Percentiles rank a stretch among this genome's conserved stretches.
Evolutionary conservation across 2,329 filamentous ascomycete genomes (phyloP).

Genomic region (Periconia macrospinosa): DNA sequence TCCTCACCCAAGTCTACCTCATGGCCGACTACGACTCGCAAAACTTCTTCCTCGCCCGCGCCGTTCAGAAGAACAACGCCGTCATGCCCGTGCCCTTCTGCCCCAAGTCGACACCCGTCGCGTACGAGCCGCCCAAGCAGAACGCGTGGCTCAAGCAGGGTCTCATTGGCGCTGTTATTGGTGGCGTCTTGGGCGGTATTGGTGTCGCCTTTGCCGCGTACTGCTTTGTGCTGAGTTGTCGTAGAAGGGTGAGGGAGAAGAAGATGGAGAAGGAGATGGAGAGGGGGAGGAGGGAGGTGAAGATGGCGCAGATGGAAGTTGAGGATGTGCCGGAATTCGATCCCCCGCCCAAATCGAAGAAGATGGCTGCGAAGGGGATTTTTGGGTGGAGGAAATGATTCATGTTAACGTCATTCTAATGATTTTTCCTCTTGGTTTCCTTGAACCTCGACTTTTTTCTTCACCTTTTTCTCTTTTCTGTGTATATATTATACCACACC

Average conservation of each 20-base stretch:
- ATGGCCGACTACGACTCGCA: conserved; percentile 47
- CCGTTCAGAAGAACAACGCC: conserved; percentile 42
- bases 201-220: conserved; percentile 30
- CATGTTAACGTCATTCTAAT: no score
- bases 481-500: conserved; percentile 14
- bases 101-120: conserved; percentile 37
- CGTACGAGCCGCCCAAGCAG: conserved; percentile 33
- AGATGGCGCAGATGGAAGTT: conserved; percentile 37
- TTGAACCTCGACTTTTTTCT: not conserved
- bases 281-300: conserved; percentile 23
- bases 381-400: conserved; percentile 37
- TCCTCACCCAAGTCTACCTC: conserved; percentile 48
- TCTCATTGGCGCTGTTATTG: conserved; percentile 43
- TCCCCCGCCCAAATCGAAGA: conserved; percentile 21
- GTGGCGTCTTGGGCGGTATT: conserved; percentile 41
- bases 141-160: conserved; percentile 37
- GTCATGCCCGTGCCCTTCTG: conserved; percentile 48
- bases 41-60: conserved; percentile 46
- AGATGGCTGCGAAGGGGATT: conserved; percentile 22
- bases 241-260: conserved; percentile 29
- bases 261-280: conserved; percentile 30
- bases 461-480: not conserved
- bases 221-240: conserved; percentile 33
- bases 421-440: not conserved
- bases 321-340: conserved; percentile 37